A percentile compares a stretch with the other conserved stretches of the same genome.
Conservation (phyloP, 1,139 yeast species). For the Taphrina confusa region DNA sequence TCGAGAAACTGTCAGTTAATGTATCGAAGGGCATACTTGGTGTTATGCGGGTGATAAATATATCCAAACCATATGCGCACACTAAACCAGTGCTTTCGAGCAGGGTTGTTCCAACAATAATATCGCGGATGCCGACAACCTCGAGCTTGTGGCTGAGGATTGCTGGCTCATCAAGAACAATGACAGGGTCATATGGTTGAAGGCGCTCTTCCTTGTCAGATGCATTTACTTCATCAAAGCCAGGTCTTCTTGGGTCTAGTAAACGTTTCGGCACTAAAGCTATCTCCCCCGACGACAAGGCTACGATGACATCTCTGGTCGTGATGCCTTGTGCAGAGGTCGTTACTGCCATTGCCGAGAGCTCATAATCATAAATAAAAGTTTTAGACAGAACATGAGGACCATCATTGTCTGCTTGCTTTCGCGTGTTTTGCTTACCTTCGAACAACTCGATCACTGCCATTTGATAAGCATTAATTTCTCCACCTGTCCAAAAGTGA, state of each 20-base stretch:
- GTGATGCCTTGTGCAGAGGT: constrained; percentile 74
- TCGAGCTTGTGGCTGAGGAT: constrained; percentile 50
- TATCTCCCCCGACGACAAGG: constrained; percentile 60
- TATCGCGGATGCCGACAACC: constrained; percentile 43
- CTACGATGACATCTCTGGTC: constrained; percentile 63
- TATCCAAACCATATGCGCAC: constrained; percentile 64
- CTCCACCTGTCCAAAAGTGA: constrained; percentile 53
- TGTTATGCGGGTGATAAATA: constrained; percentile 72
- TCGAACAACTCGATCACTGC: constrained; percentile 79
- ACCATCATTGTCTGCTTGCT: constrained; percentile 46
- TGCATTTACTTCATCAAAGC: constrained; percentile 57
- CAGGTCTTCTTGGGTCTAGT: constrained; percentile 48
- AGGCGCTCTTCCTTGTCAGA: constrained; percentile 64
- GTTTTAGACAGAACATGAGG: constrained; percentile 59
- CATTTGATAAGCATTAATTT: constrained; percentile 57
- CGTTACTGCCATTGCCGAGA: constrained; percentile 58
- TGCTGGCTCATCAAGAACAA: constrained; percentile 53
- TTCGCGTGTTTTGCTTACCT: constrained; percentile 52
- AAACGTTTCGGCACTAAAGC: constrained; percentile 64
- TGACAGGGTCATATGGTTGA: constrained; percentile 62
- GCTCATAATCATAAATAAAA: constrained; percentile 61
- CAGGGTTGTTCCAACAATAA: constrained; percentile 62
- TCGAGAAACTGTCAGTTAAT: constrained; percentile 67
- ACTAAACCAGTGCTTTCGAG: constrained; percentile 80
- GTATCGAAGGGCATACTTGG: constrained; percentile 87